Conservation (phyloP, 495 filamentous ascomycete species). For the Penicilliopsis zonata region DNA sequence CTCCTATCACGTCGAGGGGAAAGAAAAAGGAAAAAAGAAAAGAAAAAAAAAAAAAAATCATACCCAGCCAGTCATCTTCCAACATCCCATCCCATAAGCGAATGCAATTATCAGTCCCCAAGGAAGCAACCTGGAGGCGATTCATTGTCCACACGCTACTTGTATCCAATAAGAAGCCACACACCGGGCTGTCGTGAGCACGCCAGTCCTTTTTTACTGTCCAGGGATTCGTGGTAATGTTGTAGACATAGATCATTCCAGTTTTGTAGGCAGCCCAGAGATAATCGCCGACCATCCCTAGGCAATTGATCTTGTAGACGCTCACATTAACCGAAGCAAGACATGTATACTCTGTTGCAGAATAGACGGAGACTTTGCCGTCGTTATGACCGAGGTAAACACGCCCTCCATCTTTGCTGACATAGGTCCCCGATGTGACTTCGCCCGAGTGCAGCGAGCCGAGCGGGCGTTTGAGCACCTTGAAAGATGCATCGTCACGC, state of each 20-base stretch:
- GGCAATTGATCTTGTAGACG: constrained; percentile 87
- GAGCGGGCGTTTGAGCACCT: constrained; percentile 57
- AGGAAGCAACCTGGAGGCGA: constrained; percentile 72
- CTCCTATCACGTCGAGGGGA: too few species aligned
- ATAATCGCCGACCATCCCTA: constrained; percentile 70
- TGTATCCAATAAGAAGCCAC: constrained; percentile 61
- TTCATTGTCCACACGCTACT: constrained; percentile 82
- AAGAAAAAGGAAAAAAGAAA: too few species aligned
- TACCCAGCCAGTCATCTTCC: constrained; percentile 84
- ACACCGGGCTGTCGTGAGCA: constrained; percentile 73
- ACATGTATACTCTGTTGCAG: constrained; percentile 59
- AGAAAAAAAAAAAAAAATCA: too few species aligned
- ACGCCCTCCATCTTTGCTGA: constrained; percentile 62
- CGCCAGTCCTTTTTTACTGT: constrained; percentile 86
- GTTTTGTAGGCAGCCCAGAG: constrained; percentile 94
- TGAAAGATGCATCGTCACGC: constrained; percentile 55
- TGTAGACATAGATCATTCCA: constrained; percentile 91
- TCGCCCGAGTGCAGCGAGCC: constrained; percentile 60
- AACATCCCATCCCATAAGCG: constrained; percentile 89
- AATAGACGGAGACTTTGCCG: constrained; percentile 90
- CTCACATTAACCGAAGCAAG: constrained; percentile 70
- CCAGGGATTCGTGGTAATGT: constrained; percentile 74
- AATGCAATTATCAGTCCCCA: constrained; percentile 78
- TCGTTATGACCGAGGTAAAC: constrained; percentile 89
- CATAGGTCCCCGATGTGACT: constrained; percentile 72